Evolutionary conservation across 2,329 filamentous ascomycete species (phyloP).

Genomic region (Juglanconis sp.): DNA sequence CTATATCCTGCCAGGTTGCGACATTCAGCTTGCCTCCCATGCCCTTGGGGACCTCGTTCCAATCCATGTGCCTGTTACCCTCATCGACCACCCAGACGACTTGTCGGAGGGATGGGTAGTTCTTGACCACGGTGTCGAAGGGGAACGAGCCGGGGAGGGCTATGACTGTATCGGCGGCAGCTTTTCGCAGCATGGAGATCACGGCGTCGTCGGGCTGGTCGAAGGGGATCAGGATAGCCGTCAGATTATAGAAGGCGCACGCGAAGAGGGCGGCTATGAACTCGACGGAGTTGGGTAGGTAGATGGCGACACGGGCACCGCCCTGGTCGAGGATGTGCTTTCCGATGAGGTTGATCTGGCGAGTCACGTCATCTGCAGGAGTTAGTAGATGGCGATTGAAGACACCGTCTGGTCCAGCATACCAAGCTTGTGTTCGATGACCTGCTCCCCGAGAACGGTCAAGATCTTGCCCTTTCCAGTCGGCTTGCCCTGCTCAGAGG

Average conservation of each 20-base stretch:
- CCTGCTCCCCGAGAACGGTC: conserved; percentile 74
- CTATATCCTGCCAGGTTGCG: conserved; percentile 87
- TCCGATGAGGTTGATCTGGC: conserved; percentile 85
- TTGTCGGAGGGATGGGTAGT: conserved; percentile 68
- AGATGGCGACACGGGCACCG: conserved; percentile 77
- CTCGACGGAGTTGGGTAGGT: conserved; percentile 90
- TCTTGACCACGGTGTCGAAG: conserved; percentile 67
- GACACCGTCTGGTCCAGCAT: conserved; percentile 20
- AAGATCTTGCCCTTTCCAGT: conserved; percentile 67
- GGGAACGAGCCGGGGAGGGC: conserved; percentile 85
- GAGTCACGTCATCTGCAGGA: conserved; percentile 64
- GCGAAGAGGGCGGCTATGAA: conserved; percentile 80
- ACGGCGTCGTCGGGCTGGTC: conserved; percentile 68
- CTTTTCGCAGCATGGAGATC: conserved; percentile 67
- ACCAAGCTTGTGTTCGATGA: conserved; percentile 69
- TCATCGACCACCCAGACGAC: conserved; percentile 92
- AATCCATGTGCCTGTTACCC: conserved; percentile 89
- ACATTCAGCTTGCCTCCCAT: conserved; percentile 74
- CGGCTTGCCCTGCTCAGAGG: conserved; percentile 59
- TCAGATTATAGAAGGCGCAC: conserved; percentile 84
- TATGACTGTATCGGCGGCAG: conserved; percentile 76
- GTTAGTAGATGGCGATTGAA: conserved; percentile 7
- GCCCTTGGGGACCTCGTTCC: conserved; percentile 81
- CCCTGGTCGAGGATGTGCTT: conserved; percentile 69
- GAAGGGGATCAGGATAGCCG: conserved; percentile 81